Percentiles rank a stretch among this genome's conserved stretches.
Evolutionary conservation across 1,284 basidiomycete species (phyloP).

Genomic region (Agaricales sp.): DNA sequence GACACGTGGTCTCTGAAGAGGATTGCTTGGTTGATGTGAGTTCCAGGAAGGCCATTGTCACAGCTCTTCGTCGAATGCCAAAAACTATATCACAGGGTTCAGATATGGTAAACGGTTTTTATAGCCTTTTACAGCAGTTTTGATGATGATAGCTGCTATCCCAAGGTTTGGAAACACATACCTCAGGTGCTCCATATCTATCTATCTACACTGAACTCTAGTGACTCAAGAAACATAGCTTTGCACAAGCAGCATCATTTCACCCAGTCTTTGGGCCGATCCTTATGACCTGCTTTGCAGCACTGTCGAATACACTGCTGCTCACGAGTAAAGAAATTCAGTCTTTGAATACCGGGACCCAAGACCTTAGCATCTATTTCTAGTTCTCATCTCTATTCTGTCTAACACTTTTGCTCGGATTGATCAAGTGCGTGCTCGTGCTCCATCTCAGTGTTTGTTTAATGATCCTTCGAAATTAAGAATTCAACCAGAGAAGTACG

Average conservation of each 20-base stretch:
- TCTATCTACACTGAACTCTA: neutral
- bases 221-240: conserved; percentile 44
- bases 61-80: no score
- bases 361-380: conserved; percentile 15
- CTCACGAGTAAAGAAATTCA: conserved; percentile 51
- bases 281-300: conserved; percentile 79
- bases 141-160: neutral
- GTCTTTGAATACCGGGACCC: neutral
- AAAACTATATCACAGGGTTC: conserved; percentile 23
- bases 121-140: neutral
- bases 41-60: neutral
- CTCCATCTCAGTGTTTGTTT: no score
- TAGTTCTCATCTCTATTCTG: conserved; percentile 78
- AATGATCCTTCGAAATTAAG: no score
- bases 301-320: conserved; percentile 69
- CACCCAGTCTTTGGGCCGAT: conserved; percentile 81
- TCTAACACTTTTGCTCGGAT: conserved; percentile 81
- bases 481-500: no score
- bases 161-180: conserved; percentile 63
- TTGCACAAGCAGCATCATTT: conserved; percentile 57
- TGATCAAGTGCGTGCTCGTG: conserved; percentile 44
- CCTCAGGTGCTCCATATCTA: conserved; percentile 30
- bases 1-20: conserved; percentile 56
- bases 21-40: conserved; percentile 69
- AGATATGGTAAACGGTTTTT: conserved; percentile 53